phyloP scores from a whole-genome alignment of 2,329 filamentous ascomycete species.

The Immersiporthe knoxdaviesiana region DNA sequence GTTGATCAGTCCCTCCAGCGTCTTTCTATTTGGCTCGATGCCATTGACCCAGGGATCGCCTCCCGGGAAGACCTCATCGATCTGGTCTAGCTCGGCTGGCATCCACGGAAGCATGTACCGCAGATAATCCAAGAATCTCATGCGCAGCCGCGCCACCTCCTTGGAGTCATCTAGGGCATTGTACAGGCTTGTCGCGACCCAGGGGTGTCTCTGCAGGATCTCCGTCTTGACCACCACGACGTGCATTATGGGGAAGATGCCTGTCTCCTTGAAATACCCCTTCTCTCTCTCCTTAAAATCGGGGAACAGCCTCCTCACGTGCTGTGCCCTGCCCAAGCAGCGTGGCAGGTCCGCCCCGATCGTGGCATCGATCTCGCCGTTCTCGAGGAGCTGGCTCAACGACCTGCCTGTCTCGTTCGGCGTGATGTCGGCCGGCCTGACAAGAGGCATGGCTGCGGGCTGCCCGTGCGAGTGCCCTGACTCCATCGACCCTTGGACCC shows the following conservation, averaged over 20 bases:
- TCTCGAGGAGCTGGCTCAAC: slow-evolving; percentile 38
- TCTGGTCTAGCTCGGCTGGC: slow-evolving; percentile 39
- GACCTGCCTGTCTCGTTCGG: slow-evolving; percentile 37
- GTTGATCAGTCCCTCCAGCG: slow-evolving; percentile 38
- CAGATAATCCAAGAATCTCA: slow-evolving; percentile 36
- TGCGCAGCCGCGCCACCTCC: slow-evolving; percentile 37
- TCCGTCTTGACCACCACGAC: slow-evolving; percentile 28
- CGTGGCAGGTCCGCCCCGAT: slow-evolving; percentile 40
- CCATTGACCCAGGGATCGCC: slow-evolving; percentile 42
- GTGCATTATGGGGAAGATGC: slow-evolving; percentile 25
- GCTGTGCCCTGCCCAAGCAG: slow-evolving; percentile 36
- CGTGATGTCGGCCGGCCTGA: slow-evolving; percentile 35
- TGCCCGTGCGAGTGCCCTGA: slow-evolving; percentile 37
- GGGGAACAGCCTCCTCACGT: slow-evolving; percentile 40
- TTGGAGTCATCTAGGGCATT: slow-evolving; percentile 41
- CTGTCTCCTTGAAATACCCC: slow-evolving; percentile 34
- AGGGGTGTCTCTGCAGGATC: slow-evolving; percentile 37
- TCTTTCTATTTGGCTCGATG: slow-evolving; percentile 38
- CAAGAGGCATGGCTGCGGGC: slow-evolving; percentile 33
- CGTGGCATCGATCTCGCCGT: slow-evolving; percentile 43
- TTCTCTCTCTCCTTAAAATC: slow-evolving; percentile 41
- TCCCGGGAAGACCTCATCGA: slow-evolving; percentile 38
- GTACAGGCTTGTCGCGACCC: slow-evolving; percentile 37
- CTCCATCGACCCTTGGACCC: slow-evolving; percentile 41
- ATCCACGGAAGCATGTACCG: slow-evolving; percentile 44